These are phyloP conservation scores for Aleurites moluccanus DNA, from an alignment of 441 rosid genomes.

Conservation along the genomic window DNA sequence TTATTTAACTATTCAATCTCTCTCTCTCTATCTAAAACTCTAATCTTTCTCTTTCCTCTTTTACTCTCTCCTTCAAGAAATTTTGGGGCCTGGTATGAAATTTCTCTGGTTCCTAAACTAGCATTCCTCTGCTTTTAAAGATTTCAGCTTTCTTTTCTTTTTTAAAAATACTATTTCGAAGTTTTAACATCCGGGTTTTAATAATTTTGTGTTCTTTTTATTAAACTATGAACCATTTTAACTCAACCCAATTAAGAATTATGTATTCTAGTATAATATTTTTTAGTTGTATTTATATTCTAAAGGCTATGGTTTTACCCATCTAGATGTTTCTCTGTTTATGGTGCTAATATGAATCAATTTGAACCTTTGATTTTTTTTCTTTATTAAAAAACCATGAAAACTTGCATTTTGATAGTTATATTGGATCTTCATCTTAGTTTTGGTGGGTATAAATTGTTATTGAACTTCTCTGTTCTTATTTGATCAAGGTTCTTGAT, in stretches of 20 bases:
- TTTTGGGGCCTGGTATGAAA: slow-evolving; percentile 27
- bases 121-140: slow-evolving; percentile 12
- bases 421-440: slow-evolving; percentile 27
- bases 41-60: slow-evolving; percentile 11
- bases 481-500: slow-evolving; percentile 31
- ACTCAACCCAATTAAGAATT: neutral
- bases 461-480: neutral
- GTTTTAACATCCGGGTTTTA: slow-evolving; percentile 22
- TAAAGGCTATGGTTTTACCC: slow-evolving; percentile 11
- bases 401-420: slow-evolving; percentile 26
- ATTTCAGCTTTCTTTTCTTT: slow-evolving; percentile 13
- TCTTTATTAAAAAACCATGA: slow-evolving; percentile 15
- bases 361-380: neutral
- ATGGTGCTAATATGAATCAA: slow-evolving; percentile 30
- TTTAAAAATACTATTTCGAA: neutral
- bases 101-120: slow-evolving; percentile 5
- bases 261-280: neutral
- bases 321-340: slow-evolving; percentile 24
- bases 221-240: slow-evolving; percentile 9
- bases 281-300: neutral
- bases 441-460: slow-evolving; percentile 24
- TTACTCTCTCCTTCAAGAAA: neutral
- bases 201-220: neutral
- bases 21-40: slow-evolving; percentile 16
- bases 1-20: neutral